Conservation (phyloP, 306 rosid genomes). For the Cucumis melo region DNA sequence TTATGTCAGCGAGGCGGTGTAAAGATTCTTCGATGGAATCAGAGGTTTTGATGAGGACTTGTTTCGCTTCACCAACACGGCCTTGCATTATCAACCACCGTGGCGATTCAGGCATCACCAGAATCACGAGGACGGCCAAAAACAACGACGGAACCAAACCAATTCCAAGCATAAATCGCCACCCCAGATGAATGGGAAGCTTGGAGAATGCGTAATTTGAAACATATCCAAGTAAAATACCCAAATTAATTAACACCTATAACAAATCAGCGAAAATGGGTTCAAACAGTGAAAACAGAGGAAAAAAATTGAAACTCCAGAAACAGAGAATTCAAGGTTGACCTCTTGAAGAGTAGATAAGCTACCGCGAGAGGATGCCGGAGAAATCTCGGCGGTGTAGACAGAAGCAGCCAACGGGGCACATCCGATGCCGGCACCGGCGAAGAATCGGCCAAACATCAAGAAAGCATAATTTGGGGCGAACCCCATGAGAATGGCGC, state of each 20-base stretch:
- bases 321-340: background rate
- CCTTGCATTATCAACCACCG: conserved; percentile 83
- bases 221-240: background rate
- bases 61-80: conserved; percentile 49
- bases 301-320: too few relatives aligned
- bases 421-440: background rate
- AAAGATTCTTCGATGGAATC: conserved; percentile 49
- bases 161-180: background rate
- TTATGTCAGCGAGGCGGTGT: conserved; percentile 43
- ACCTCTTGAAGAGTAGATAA: background rate
- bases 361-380: background rate
- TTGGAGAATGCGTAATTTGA: background rate
- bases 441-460: background rate
- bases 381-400: background rate
- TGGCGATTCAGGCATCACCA: conserved; percentile 82
- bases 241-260: background rate
- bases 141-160: conserved; percentile 44
- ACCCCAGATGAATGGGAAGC: background rate
- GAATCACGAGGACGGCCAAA: conserved; percentile 25
- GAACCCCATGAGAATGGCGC: background rate
- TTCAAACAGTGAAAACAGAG: too few relatives aligned
- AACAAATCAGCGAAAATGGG: background rate
- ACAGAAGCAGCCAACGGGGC: background rate
- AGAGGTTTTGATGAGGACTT: conserved; percentile 50
- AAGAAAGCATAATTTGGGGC: background rate